Percentiles rank a stretch among this genome's conserved stretches.
Evolutionary conservation across 352 stramenopile species (phyloP).

Genomic region (Pythium phragmitis): DNA sequence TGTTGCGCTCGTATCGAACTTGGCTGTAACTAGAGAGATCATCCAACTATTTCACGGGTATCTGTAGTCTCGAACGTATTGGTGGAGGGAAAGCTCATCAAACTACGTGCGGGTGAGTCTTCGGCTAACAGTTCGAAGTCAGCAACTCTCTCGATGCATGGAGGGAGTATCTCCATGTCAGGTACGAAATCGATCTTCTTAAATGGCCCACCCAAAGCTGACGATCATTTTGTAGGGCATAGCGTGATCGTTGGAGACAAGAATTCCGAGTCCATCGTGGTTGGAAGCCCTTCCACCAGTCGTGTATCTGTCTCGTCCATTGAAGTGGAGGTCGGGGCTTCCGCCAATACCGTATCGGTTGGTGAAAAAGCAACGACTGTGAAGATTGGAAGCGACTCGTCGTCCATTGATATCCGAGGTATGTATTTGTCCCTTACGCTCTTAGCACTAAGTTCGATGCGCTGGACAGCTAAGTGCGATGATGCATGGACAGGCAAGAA

Average conservation of each 20-base stretch:
- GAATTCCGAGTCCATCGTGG: constrained; percentile 1
- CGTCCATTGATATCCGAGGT: constrained; percentile 17
- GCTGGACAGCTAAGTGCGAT: not conserved
- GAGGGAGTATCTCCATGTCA: constrained; percentile 5
- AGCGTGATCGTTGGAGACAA: constrained; percentile 16
- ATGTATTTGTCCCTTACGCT: not conserved
- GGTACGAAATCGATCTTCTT: not conserved
- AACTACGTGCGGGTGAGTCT: not conserved
- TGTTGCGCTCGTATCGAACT: not conserved
- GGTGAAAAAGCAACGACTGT: constrained; percentile 13
- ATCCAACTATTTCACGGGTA: not conserved
- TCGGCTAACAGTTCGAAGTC: not conserved
- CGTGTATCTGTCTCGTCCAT: constrained; percentile 9
- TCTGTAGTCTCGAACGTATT: constrained; percentile 9
- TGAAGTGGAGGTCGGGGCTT: constrained; percentile 5
- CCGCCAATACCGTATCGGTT: constrained; percentile 9
- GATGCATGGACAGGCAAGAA: constrained; percentile 34
- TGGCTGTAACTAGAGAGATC: not conserved
- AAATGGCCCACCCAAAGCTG: not conserved
- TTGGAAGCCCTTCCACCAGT: constrained; percentile 2
- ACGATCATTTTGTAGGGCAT: not conserved
- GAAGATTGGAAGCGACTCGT: constrained; percentile 15
- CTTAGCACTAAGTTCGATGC: not conserved
- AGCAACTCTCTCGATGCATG: not conserved
- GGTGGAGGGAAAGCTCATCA: not conserved